A percentile compares a stretch with the other conserved stretches of the same genome.
Conservation (phyloP, 1,284 basidiomycete species). For the Ceratobasidium theobromae region DNA sequence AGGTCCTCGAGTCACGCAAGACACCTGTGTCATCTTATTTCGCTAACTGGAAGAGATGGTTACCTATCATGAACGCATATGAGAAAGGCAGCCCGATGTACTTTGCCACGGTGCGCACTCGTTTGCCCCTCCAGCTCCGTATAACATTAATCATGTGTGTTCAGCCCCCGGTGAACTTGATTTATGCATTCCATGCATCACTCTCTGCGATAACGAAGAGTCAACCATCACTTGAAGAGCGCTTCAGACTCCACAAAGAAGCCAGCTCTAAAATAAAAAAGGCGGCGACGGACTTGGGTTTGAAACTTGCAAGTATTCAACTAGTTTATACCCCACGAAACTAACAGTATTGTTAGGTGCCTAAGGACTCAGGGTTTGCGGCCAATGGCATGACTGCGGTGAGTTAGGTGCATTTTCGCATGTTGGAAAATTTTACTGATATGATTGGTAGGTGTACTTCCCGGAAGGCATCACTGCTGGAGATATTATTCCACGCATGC, state of each 20-base stretch:
- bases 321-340: neutral
- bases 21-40: conserved; percentile 81
- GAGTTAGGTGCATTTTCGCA: conserved; percentile 38
- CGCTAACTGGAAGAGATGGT: conserved; percentile 89
- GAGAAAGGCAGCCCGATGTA: conserved; percentile 73
- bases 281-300: conserved; percentile 67
- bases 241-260: conserved; percentile 76
- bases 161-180: conserved; percentile 79
- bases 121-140: neutral
- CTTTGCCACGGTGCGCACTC: conserved; percentile 66
- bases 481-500: conserved; percentile 73
- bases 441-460: conserved; percentile 60
- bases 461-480: conserved; percentile 73
- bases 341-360: conserved; percentile 49
- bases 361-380: conserved; percentile 60
- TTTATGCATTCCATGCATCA: conserved; percentile 86
- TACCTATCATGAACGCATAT: conserved; percentile 92
- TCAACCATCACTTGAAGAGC: conserved; percentile 69
- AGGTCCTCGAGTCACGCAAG: conserved; percentile 71
- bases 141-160: neutral
- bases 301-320: conserved; percentile 52
- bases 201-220: conserved; percentile 69
- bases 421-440: conserved; percentile 9
- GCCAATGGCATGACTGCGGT: conserved; percentile 94
- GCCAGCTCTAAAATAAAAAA: conserved; percentile 75